A percentile compares a stretch with the other conserved stretches of the same genome.
These are phyloP conservation scores for Saccharomycodes ludwigii DNA, from an alignment of 805 yeast species.

Conservation along the genomic window DNA sequence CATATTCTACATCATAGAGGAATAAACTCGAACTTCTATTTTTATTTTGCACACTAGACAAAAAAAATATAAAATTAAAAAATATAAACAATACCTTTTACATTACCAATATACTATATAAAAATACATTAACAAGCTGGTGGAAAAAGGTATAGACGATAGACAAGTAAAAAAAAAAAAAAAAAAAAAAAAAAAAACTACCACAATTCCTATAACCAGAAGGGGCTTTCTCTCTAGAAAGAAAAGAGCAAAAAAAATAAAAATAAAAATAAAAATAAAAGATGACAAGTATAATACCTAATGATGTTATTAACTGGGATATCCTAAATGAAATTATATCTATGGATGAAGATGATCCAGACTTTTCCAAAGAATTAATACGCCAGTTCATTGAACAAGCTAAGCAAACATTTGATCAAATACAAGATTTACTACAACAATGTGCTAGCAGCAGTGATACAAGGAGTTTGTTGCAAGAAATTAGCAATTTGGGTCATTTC, in stretches of 20 bases:
- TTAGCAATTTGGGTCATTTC: constrained; percentile 80
- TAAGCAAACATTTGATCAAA: constrained; percentile 58
- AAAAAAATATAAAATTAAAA: too few relatives aligned
- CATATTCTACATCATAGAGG: too few relatives aligned
- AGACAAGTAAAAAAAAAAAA: not conserved
- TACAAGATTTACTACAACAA: constrained; percentile 34
- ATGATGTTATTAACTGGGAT: constrained; percentile 76
- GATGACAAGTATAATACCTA: constrained; percentile 11
- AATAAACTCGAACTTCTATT: too few relatives aligned
- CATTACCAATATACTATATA: too few relatives aligned
- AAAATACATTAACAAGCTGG: too few relatives aligned
- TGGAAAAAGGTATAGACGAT: too few relatives aligned
- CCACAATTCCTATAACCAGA: constrained; percentile 1
- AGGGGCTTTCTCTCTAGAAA: not conserved
- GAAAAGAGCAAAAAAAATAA: not conserved
- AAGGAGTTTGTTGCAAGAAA: constrained; percentile 32
- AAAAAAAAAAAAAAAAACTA: too few relatives aligned
- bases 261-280: not conserved
- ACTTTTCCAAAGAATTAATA: constrained; percentile 67
- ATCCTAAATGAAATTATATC: constrained; percentile 78
- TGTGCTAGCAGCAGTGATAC: too few relatives aligned
- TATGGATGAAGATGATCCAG: constrained; percentile 96
- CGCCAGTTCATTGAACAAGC: constrained; percentile 87
- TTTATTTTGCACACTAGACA: too few relatives aligned
- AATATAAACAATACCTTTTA: too few relatives aligned